These are phyloP conservation scores for Candida caryicola DNA, from an alignment of 805 yeast genomes.

Conservation along the genomic window DNA sequence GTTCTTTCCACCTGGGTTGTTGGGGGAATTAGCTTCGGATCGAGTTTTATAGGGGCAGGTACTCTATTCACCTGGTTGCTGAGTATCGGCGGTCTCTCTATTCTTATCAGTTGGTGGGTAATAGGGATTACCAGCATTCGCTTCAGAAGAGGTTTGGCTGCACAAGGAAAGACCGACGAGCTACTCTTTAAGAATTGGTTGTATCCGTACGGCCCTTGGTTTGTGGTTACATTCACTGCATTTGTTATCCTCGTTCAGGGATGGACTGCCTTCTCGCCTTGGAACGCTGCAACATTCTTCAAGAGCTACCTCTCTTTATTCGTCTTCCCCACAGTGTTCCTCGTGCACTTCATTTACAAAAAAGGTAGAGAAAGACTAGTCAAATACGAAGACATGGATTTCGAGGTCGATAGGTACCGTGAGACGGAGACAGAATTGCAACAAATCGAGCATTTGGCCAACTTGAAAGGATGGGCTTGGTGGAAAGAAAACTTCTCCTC, in stretches of 20 bases:
- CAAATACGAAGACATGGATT: constrained; percentile 48
- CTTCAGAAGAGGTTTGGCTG: constrained; percentile 44
- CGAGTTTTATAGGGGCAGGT: constrained; percentile 54
- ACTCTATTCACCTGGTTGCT: constrained; percentile 52
- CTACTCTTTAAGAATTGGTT: constrained; percentile 47
- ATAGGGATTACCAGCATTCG: constrained; percentile 49
- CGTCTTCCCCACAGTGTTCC: constrained; percentile 45
- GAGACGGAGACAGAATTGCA: constrained; percentile 48
- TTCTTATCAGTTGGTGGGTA: constrained; percentile 49
- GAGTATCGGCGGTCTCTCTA: constrained; percentile 51
- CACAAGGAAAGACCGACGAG: constrained; percentile 43
- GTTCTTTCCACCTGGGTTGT: constrained; percentile 49
- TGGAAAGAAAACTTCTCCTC: constrained; percentile 30
- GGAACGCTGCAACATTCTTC: constrained; percentile 41
- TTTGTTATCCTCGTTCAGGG: constrained; percentile 51
- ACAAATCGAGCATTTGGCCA: constrained; percentile 35
- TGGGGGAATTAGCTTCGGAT: constrained; percentile 59
- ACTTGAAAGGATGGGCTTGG: constrained; percentile 44
- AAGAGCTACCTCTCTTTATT: constrained; percentile 44
- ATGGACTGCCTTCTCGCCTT: constrained; percentile 50
- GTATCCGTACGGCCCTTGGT: constrained; percentile 50
- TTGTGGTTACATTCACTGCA: constrained; percentile 40
- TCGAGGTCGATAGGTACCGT: constrained; percentile 49
- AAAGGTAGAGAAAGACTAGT: constrained; percentile 41
- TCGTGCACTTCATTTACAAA: constrained; percentile 40